Conservation (phyloP, 2,329 filamentous ascomycete genomes). For the Penicillium psychrosexuale region DNA sequence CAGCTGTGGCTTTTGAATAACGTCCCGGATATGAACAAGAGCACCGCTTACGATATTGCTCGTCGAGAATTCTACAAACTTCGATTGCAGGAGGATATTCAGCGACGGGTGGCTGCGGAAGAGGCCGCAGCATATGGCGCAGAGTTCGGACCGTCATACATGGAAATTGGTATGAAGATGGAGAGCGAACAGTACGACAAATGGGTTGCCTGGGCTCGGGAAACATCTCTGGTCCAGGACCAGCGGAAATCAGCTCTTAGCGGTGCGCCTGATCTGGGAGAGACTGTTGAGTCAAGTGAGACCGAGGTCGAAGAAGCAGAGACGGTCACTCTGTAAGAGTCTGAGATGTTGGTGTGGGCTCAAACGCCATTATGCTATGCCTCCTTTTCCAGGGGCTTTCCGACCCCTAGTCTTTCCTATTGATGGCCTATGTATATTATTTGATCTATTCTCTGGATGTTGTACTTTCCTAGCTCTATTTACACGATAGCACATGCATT, state of each 20-base stretch:
- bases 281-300: constrained; percentile 33
- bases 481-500: constrained; percentile 12
- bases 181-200: constrained; percentile 76
- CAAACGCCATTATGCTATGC: background rate
- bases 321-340: background rate
- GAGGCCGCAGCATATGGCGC: constrained; percentile 83
- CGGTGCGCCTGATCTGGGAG: constrained; percentile 40
- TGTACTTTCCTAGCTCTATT: constrained; percentile 19
- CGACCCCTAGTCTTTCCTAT: constrained; percentile 2
- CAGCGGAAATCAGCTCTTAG: constrained; percentile 47
- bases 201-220: constrained; percentile 78
- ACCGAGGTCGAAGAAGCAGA: constrained; percentile 4
- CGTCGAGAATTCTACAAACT: constrained; percentile 87
- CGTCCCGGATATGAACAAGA: constrained; percentile 55
- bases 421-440: constrained; percentile 27
- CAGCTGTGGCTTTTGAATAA: constrained; percentile 81
- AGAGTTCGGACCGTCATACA: constrained; percentile 74
- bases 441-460: constrained; percentile 17
- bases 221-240: constrained; percentile 50
- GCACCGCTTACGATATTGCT: constrained; percentile 77
- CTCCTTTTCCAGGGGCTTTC: background rate
- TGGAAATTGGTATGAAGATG: constrained; percentile 75
- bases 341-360: background rate
- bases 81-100: constrained; percentile 77
- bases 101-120: constrained; percentile 77